phyloP scores from a whole-genome alignment of 176 grass and related monocot species.

The Oryza brachyantha region DNA sequence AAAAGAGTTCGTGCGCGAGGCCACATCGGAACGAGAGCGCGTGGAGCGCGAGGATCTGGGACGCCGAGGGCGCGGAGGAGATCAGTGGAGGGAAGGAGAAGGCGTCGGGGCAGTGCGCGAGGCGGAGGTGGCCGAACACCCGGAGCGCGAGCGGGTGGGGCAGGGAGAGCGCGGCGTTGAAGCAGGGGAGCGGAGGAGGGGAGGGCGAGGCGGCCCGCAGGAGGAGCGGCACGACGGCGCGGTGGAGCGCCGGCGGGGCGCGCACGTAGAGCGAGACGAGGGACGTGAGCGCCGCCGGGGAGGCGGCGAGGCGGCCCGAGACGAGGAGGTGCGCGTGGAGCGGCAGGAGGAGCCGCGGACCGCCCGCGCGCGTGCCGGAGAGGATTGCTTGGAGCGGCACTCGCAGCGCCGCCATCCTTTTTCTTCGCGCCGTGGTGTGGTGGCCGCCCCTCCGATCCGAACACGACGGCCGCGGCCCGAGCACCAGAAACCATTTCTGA shows the following conservation, averaged over 20 bases:
- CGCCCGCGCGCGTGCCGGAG: not conserved
- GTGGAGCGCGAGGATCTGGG: constrained; percentile 43
- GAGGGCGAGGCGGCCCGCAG: not conserved
- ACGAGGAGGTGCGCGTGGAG: constrained; percentile 50
- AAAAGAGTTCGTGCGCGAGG: constrained; percentile 44
- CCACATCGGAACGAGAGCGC: constrained; percentile 32
- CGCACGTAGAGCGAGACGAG: constrained; percentile 53
- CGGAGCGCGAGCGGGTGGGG: constrained; percentile 47
- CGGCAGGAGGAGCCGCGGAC: constrained; percentile 32
- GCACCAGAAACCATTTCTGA: no score
- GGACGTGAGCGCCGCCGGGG: constrained; percentile 37
- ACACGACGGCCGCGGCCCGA: no score
- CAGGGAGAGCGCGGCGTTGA: constrained; percentile 54
- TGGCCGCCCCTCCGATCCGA: no score
- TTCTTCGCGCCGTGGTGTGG: no score
- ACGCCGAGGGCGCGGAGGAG: constrained; percentile 8
- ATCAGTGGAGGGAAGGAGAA: constrained; percentile 42
- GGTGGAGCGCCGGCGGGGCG: constrained; percentile 18
- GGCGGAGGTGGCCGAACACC: constrained; percentile 42
- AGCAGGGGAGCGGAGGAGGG: constrained; percentile 43
- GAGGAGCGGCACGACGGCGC: constrained; percentile 27
- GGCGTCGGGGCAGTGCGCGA: constrained; percentile 40
- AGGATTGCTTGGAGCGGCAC: constrained; percentile 30
- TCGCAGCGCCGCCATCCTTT: constrained; percentile 31
- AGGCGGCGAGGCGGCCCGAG: constrained; percentile 38